Evolutionary conservation across 148 eudicot species (phyloP), one percentile per base, ranked within the genome.

Genomic region (Hydrangea macrophylla): DNA sequence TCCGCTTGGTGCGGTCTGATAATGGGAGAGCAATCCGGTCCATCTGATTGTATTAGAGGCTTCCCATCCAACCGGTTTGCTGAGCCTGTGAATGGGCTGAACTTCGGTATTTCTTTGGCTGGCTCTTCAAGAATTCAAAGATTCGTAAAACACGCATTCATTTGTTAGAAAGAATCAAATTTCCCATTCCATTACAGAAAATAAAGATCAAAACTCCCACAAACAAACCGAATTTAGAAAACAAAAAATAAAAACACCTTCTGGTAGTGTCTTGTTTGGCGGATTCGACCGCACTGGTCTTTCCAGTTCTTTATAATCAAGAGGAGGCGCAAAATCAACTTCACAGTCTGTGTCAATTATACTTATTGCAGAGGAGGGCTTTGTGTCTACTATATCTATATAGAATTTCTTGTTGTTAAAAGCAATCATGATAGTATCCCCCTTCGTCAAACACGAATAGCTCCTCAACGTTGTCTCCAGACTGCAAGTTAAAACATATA

Each of bases 321-420:
- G 56, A 20, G 81, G 77, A 37, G 75, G 64, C 27, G 74, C 75
- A 42, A 78, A 78, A 36, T 78, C 81, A 22, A 70, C 81, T 53
- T 64, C 74, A 28, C 81, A 78, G 59, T 78, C 81, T 6, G 81
- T 74, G 33, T 74, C 81, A 37, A 74, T 69, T 45, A 78, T 40
- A 25, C 71, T 69, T 9, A 78, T 54, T 13, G 75, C 81, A 27
- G 44, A 22, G 1, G 62, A 66, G 13, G 81, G 81, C 23, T 37
- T 39, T 24, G 73, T 74, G 31, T 78, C 75, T 35, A 78, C 62
- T 0, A 78, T 61, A 58, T 78, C 64, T 64, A 78, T 62, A 70
- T 73, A 78, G 65, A 56, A 78, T 10, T 69, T 65, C 72, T 70
- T 69, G 50, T 53, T 58, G 65, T 78, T 70, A 37, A 73, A 39